These are phyloP conservation scores for Alternaria solani DNA, from an alignment of 2,329 filamentous ascomycete genomes.

Conservation along the genomic window DNA sequence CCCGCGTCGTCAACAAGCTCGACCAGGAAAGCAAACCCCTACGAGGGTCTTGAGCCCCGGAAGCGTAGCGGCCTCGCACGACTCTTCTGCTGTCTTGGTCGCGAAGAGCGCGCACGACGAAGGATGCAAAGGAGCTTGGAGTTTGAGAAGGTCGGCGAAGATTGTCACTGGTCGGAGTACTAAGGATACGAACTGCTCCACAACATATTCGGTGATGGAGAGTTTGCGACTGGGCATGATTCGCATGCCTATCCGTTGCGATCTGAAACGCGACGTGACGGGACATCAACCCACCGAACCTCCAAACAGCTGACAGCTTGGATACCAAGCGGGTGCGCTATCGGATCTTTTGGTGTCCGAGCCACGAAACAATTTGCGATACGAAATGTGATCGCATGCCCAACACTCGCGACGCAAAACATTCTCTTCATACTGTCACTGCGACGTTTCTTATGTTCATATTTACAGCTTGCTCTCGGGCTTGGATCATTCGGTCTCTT, in stretches of 20 bases:
- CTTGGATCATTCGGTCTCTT: neutral
- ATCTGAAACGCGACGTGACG: conserved; percentile 8
- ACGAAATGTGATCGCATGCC: neutral
- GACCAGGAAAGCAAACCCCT: conserved; percentile 24
- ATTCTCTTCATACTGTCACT: conserved; percentile 7
- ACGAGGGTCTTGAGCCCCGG: conserved; percentile 39
- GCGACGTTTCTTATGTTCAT: conserved; percentile 19
- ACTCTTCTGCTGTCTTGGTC: conserved; percentile 46
- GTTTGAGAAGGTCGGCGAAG: conserved; percentile 44
- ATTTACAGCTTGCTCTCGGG: neutral
- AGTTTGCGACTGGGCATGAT: neutral
- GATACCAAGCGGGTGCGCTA: neutral
- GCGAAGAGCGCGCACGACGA: conserved; percentile 41
- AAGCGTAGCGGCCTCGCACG: conserved; percentile 41
- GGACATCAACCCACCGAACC: conserved; percentile 2
- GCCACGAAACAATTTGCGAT: neutral
- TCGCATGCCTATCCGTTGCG: neutral
- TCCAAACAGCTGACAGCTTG: conserved; percentile 11
- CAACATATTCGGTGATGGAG: neutral
- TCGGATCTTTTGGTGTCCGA: neutral
- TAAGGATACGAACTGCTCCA: conserved; percentile 6
- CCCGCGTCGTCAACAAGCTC: conserved; percentile 30
- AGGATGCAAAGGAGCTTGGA: conserved; percentile 28
- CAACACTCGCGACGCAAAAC: neutral
- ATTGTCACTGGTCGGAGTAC: conserved; percentile 44